Base-by-base conservation (phyloP, 225 moss, liverwort and hornwort species). In the Physcomitrellopsis africana region DNA sequence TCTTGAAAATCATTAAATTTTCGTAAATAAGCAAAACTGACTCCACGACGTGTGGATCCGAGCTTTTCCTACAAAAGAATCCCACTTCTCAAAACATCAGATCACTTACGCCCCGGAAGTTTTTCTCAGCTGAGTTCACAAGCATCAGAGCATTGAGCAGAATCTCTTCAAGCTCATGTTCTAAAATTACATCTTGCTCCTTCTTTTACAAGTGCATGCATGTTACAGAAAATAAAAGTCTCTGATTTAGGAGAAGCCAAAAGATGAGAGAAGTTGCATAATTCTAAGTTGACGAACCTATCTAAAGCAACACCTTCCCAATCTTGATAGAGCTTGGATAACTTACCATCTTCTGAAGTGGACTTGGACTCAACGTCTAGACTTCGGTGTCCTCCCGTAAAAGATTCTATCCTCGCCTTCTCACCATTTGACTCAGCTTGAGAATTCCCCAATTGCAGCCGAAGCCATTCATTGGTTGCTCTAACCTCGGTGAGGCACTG, bases 371-470 rank as follows among this genome's bases (percentile, higher is more conserved):
- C 32, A 37, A 37, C 32, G 32, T 37, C 32, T 37, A 37, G 32
- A 37, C 32, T 37, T 37, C 32, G 32, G 4, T 7, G 32, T 37
- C 32, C 32, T 37, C 32, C 32, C 32, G 0, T 37, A 37, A 37
- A 7, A 37, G 32, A 37, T 37, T 37, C 24, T 24, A 24, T 24
- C 24, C 24, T 24, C 24, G 43, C 54, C 51, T 83, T 65, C 51
- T 85, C 86, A 46, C 81, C 63, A 63, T 74, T 66, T 6, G 84
- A 26, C 51, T 81, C 65, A 27, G 60, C 69, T 57, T 57, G 51
- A 43, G 78, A 70, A 59, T 81, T 69, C 52, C 78, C 77, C 51
- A 87, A 67, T 75, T 84, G 77, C 75, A 79, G 71, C 14, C 26
- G 63, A 62, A 89, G 77, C 15, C 64, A 72, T 69, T 73, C 78